Base-by-base conservation (phyloP, 345 rosid genomes). In the Bruguiera gymnorhiza region DNA sequence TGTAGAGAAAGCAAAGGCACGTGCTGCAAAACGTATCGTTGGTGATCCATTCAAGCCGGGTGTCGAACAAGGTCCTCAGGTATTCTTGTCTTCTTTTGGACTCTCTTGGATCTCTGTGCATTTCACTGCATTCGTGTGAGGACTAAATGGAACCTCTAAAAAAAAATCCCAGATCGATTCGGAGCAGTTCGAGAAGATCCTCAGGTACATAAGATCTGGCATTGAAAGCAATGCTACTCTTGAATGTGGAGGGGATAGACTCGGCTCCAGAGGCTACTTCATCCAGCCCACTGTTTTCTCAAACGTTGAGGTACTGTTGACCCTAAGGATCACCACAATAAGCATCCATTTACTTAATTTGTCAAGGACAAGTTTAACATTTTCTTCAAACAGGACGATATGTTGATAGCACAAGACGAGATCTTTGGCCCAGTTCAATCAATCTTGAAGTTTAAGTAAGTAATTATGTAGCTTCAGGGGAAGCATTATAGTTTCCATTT, bases 51-150 rank as follows among this genome's bases (percentile, higher is more conserved):
- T 94, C 89, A 87, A 85, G 85, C 66, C 65, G 6, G 96, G 95
- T 58, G 83, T 83, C 29, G 92, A 94, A 69, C 98, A 94, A 87
- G 98, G 97, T 30, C 98, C 98, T 19, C 97, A 93, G 96, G 98
- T 91, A 72, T 50, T 19, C 62, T 37, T 15, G 1, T 32, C 36
- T 56, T 55, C 60, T 27, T 55, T 11, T 55, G 30, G 29, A 21
- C 29, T 55, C 59, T 23, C 60, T 26, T 23, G 60, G 18, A 23
- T 26, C 60, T 55, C 18, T 13, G 13, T 43, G 15, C 50, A 43
- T 11, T 43, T 15, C 3, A 43, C 15, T 13, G 1, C 50, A 15
- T 8, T 27, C 5, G 43, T 23, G 6, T 24, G 5, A 3, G 26
- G 9, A 66, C n/a, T 21, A 23, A 32, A 23, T 26, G 43, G 50